A percentile compares a stretch with the other conserved stretches of the same genome.
phyloP scores from a whole-genome alignment of 2,329 filamentous ascomycete genomes.

The Albifimbria verrucaria region DNA sequence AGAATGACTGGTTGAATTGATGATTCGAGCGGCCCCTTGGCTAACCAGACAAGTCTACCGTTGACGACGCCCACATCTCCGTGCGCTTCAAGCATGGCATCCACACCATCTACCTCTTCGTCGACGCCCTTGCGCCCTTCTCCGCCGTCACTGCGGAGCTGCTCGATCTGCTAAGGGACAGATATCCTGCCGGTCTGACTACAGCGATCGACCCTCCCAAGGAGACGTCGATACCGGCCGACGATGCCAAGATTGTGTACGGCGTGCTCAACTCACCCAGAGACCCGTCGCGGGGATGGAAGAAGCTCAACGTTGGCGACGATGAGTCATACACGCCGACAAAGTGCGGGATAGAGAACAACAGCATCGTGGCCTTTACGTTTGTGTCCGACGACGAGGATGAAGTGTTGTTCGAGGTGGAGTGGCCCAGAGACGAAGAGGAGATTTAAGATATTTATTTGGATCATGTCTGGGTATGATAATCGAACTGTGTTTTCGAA shows the following conservation, averaged over 20 bases:
- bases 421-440: constrained; percentile 42
- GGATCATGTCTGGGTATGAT: too few species aligned
- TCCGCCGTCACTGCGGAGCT: constrained; percentile 55
- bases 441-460: constrained; percentile 30
- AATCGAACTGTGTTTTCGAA: too few species aligned
- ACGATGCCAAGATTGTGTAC: constrained; percentile 42
- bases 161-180: constrained; percentile 52
- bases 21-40: not conserved
- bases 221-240: constrained; percentile 35
- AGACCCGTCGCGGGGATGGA: constrained; percentile 49
- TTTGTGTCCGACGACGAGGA: constrained; percentile 38
- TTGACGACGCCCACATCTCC: constrained; percentile 54
- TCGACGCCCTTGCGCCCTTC: constrained; percentile 56
- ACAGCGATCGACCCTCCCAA: constrained; percentile 27
- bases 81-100: constrained; percentile 71
- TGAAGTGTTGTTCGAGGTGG: constrained; percentile 40
- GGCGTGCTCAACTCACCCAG: constrained; percentile 40
- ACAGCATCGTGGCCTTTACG: constrained; percentile 47
- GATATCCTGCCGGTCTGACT: constrained; percentile 52
- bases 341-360: constrained; percentile 42
- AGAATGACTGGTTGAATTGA: not conserved
- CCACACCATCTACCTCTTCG: constrained; percentile 67
- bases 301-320: constrained; percentile 34
- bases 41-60: constrained; percentile 14
- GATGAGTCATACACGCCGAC: constrained; percentile 35